Evolutionary conservation across 371 early-diverging fungal genomes (phyloP), one percentile per base, ranked within the genome.

Genomic region (Rhizopus arrhizus): DNA sequence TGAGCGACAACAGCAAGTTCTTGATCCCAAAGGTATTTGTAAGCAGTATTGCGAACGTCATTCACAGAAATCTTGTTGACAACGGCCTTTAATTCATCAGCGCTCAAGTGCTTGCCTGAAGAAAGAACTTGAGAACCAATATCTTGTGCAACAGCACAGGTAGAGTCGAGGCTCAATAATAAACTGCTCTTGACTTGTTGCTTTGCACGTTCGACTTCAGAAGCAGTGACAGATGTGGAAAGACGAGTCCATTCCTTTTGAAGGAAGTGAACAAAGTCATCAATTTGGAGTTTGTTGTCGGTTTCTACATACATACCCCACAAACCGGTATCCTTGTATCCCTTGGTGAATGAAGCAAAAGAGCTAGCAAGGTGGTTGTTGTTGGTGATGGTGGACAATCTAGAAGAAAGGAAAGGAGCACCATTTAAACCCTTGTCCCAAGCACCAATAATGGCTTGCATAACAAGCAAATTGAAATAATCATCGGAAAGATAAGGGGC

Each of bases 261-360:
- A 47, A 93, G 89, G 68, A 86, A 85, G 76, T 91, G 88, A 46
- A 92, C 75, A 50, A 96, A 80, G 64, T 97, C 96, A 70, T 93
- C 94, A 58, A 97, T 80, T 57, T 85, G 73, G 59, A 79, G 83
- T 66, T 81, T 79, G 83, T 93, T 90, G 74, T 96, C 93, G 36
- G 91, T 84, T 38, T 92, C 88, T 56, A 92, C 69, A 81, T 98
- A 98, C 68, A 95, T 90, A 56, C 99, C 99, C 85, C 94, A 98
- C 51, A 98, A 84, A 49, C 97, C 98, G n/a, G 97, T 97, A 75
- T 98, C 98, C 53, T 91, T 89, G 88, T 98, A 97, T 10, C 96
- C 90, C 28, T 96, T 95, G 85, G 97, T 95, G 87, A 98, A 98
- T 47, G 96, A 89, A 91, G 92, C 94, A 90, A 95, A 97, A 32